Conservation (phyloP, 805 yeast species). For the Yamadazyma kitorensis region DNA sequence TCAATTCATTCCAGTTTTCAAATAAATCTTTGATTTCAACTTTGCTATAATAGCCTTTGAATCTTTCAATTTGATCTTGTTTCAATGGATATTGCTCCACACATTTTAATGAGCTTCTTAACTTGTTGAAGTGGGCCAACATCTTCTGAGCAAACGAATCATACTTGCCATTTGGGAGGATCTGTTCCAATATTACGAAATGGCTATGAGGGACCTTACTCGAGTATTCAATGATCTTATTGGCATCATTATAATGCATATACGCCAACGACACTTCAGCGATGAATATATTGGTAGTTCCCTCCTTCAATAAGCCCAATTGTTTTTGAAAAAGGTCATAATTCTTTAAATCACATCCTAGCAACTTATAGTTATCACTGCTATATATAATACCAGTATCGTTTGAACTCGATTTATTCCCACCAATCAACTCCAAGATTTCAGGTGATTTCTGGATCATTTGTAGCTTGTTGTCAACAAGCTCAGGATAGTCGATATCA, state of each 20-base stretch:
- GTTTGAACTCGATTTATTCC: slow-evolving; percentile 5
- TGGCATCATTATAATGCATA: slow-evolving; percentile 67
- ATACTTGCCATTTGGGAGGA: slow-evolving; percentile 57
- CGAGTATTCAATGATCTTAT: slow-evolving; percentile 52
- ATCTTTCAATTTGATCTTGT: slow-evolving; percentile 49
- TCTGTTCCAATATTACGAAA: slow-evolving; percentile 67
- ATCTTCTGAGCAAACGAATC: slow-evolving; percentile 74
- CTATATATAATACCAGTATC: slow-evolving; percentile 15
- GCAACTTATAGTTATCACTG: slow-evolving; percentile 49
- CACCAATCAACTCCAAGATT: slow-evolving; percentile 45
- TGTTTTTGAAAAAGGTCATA: slow-evolving; percentile 29
- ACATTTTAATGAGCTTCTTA: slow-evolving; percentile 68
- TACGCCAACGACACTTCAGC: slow-evolving; percentile 85
- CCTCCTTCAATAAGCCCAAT: slow-evolving; percentile 16
- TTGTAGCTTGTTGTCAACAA: slow-evolving; percentile 52
- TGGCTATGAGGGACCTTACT: slow-evolving; percentile 48
- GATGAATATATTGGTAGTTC: slow-evolving; percentile 51
- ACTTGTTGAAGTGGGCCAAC: slow-evolving; percentile 65
- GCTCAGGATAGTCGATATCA: slow-evolving; percentile 75
- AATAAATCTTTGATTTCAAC: slow-evolving; percentile 54
- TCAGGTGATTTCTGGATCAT: slow-evolving; percentile 51
- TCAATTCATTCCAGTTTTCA: slow-evolving; percentile 53
- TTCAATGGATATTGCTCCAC: slow-evolving; percentile 55
- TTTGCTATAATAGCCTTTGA: slow-evolving; percentile 44
- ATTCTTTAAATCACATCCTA: slow-evolving; percentile 68